A percentile compares a stretch with the other conserved stretches of the same genome.
These are phyloP conservation scores for Starmera amethionina DNA, from an alignment of 805 yeast genomes.

Conservation along the genomic window DNA sequence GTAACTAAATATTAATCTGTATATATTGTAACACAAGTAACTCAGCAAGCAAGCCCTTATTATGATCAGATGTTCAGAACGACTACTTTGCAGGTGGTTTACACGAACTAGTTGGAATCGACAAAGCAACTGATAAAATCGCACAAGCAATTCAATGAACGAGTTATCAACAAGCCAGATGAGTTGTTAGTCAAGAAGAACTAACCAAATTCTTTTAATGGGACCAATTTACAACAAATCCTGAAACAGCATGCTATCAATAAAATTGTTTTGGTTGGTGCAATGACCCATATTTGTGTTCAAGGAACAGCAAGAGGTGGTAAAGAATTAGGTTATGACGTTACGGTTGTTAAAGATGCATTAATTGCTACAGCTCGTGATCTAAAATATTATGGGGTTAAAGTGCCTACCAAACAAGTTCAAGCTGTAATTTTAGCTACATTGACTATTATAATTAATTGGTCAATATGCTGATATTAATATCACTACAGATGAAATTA, in stretches of 20 bases:
- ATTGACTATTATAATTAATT: conserved; percentile 6
- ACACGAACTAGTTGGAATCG: conserved; percentile 6
- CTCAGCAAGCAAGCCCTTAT: conserved; percentile 1
- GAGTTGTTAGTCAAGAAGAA: conserved; percentile 7
- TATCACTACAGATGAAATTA: neutral
- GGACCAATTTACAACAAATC: conserved; percentile 6
- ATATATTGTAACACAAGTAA: too few species aligned
- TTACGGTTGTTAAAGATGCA: conserved; percentile 8
- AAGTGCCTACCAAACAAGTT: conserved; percentile 5
- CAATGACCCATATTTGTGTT: conserved; percentile 13
- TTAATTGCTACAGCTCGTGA: conserved; percentile 9
- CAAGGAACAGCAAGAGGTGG: conserved; percentile 13
- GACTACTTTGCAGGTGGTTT: conserved; percentile 11
- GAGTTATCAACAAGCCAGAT: conserved; percentile 3
- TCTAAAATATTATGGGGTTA: conserved; percentile 9
- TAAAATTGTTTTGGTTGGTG: conserved; percentile 8
- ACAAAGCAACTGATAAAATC: conserved; percentile 5
- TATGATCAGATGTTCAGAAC: conserved; percentile 12
- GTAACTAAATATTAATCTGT: too few species aligned
- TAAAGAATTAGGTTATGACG: conserved; percentile 10
- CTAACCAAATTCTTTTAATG: conserved; percentile 9
- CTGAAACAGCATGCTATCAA: conserved; percentile 4
- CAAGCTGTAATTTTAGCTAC: conserved; percentile 9
- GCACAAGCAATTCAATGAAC: conserved; percentile 5
- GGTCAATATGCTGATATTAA: conserved; percentile 1